Evolutionary conservation across 176 grass and related monocot genomes (phyloP), one percentile per base, ranked within the genome.

Genomic region (Oryza australiensis): DNA sequence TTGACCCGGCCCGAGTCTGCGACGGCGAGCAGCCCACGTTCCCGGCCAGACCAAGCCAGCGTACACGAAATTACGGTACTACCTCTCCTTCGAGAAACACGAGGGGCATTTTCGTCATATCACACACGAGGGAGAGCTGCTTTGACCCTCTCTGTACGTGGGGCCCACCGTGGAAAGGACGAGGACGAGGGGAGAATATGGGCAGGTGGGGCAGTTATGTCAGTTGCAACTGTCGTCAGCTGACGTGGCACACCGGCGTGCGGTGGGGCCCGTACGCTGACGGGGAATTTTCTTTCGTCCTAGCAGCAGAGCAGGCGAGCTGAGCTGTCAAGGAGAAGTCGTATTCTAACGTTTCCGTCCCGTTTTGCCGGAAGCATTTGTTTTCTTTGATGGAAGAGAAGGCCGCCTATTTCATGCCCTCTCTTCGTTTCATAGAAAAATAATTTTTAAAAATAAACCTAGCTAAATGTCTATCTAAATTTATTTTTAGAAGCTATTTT

Each of bases 161-260:
- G 62, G 62, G 0, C 51, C 57, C 59, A 48, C 62, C 10, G 15
- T 4, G 7, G 35, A 9, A 12, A 10, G 0, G 62, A 27, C 4
- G n/a, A 29, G 34, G 34, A 5, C 34, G 4, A n/a, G 22, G 46
- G 46, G 15, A 4, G 16, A 0, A 42, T 28, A 29, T 2, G 38
- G 38, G 38, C 9, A 22, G 29, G 73, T 76, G 75, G 75, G 83
- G 75, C 75, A 72, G 83, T 28, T 51, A 28, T 64, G 83, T 51
- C 83, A 51, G 83, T 51, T 71, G 53, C 23, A 64, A 22, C 75
- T 3, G 82, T 22, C 49, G 8, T 22, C 1, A 14, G 49, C 18
- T 55, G 18, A 55, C 18, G 49, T 55, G 49, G 49, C 5, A 5
- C 49, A 13, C 16, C 15, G 5, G 49, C 15, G 18, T 51, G 48